Conservation (phyloP, 352 stramenopile species). For the Globisporangium okanoganense region DNA sequence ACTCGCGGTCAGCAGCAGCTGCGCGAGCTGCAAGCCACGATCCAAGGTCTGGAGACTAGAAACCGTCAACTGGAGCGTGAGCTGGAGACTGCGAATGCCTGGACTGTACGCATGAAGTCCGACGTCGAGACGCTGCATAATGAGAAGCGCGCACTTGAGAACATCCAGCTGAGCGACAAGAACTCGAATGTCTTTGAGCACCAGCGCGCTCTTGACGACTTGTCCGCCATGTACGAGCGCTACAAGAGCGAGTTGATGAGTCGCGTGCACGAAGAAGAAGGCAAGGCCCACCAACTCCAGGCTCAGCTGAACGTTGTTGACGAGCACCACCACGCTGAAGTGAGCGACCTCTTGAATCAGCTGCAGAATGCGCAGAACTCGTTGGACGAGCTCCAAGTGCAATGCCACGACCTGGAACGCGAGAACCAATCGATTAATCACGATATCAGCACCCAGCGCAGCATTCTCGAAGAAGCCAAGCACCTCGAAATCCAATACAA, state of each 20-base stretch:
- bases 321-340: conserved; percentile 20
- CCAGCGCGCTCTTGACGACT: conserved; percentile 23
- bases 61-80: conserved; percentile 33
- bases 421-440: conserved; percentile 38
- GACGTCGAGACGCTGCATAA: conserved; percentile 32
- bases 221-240: conserved; percentile 40
- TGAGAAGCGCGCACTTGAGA: conserved; percentile 39
- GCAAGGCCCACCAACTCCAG: conserved; percentile 43
- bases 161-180: conserved; percentile 16
- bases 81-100: conserved; percentile 23
- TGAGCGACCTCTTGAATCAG: conserved; percentile 23
- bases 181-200: conserved; percentile 15
- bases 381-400: conserved; percentile 20
- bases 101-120: conserved; percentile 27
- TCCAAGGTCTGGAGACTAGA: conserved; percentile 29
- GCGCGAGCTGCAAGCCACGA: conserved; percentile 23
- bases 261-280: conserved; percentile 37
- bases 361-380: conserved; percentile 22
- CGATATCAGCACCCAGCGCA: conserved; percentile 19
- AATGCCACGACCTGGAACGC: conserved; percentile 37
- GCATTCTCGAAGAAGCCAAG: conserved; percentile 15
- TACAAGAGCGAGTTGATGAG: conserved; percentile 33
- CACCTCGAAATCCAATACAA: conserved; percentile 22
- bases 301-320: conserved; percentile 25
- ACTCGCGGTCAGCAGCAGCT: conserved; percentile 40